Conservation (phyloP, 352 stramenopile genomes). For the Globisporangium alternatum region DNA sequence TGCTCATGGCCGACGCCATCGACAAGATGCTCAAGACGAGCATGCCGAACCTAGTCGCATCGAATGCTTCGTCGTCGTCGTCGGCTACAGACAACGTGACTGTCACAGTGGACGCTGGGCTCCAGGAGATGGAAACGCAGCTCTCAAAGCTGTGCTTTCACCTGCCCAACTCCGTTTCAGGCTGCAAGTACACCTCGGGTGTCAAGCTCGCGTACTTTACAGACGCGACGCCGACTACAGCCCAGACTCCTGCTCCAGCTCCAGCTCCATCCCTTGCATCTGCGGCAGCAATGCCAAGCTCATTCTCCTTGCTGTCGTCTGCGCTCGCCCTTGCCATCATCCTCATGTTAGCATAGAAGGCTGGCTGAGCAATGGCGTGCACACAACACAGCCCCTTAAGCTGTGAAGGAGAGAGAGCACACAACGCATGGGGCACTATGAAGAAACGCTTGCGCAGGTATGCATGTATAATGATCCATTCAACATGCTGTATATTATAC, state of each 20-base stretch:
- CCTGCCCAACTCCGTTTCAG: conserved; percentile 13
- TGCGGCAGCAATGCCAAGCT: not conserved
- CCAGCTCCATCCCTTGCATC: not conserved
- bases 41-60: conserved; percentile 1
- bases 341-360: not conserved
- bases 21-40: conserved; percentile 12
- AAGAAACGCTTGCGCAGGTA: not conserved
- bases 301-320: not conserved
- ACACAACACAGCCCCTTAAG: not conserved
- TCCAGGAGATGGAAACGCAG: conserved; percentile 5
- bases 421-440: not conserved
- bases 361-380: not conserved
- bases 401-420: not conserved
- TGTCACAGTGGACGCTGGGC: conserved; percentile 9
- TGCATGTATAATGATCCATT: not conserved
- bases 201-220: conserved; percentile 16
- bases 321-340: not conserved
- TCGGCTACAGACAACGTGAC: not conserved
- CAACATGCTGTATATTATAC: not conserved
- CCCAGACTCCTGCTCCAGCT: not conserved
- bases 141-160: conserved; percentile 15
- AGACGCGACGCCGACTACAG: not conserved
- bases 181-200: conserved; percentile 15
- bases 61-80: conserved; percentile 2
- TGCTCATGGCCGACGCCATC: conserved; percentile 8